These are phyloP conservation scores for Candida insectorum DNA, from an alignment of 805 yeast genomes.

Conservation along the genomic window DNA sequence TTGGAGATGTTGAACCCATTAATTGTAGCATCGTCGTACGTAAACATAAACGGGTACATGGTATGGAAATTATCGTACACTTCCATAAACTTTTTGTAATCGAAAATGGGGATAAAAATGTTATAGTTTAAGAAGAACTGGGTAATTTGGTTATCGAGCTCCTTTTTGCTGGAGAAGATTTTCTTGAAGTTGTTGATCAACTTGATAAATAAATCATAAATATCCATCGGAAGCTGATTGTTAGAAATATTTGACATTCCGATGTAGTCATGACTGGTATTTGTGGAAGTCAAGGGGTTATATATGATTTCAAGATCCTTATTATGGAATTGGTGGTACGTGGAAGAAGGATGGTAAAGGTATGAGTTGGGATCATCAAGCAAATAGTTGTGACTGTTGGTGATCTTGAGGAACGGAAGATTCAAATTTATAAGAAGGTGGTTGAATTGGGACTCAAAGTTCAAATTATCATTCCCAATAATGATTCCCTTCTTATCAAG, in stretches of 20 bases:
- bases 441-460: slow-evolving; percentile 44
- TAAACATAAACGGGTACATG: slow-evolving; percentile 46
- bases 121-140: slow-evolving; percentile 52
- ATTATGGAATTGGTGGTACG: slow-evolving; percentile 34
- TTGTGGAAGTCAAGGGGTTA: slow-evolving; percentile 35
- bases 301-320: slow-evolving; percentile 36
- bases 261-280: slow-evolving; percentile 15
- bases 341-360: slow-evolving; percentile 37
- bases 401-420: slow-evolving; percentile 41
- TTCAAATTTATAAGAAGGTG: slow-evolving; percentile 41
- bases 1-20: slow-evolving; percentile 48
- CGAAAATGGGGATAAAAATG: slow-evolving; percentile 52
- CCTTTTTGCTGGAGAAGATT: slow-evolving; percentile 31
- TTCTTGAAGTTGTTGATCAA: slow-evolving; percentile 42
- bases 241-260: slow-evolving; percentile 13
- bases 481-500: slow-evolving; percentile 40
- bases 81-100: slow-evolving; percentile 50
- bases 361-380: slow-evolving; percentile 42
- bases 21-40: slow-evolving; percentile 44
- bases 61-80: slow-evolving; percentile 47
- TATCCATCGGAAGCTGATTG: slow-evolving; percentile 33
- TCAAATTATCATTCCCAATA: slow-evolving; percentile 43
- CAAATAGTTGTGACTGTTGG: slow-evolving; percentile 41
- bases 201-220: slow-evolving; percentile 41
- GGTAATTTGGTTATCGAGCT: slow-evolving; percentile 45